A percentile compares a stretch with the other conserved stretches of the same genome.
Evolutionary conservation across 2,329 filamentous ascomycete genomes (phyloP).

Genomic region (Aureobasidium sp.): DNA sequence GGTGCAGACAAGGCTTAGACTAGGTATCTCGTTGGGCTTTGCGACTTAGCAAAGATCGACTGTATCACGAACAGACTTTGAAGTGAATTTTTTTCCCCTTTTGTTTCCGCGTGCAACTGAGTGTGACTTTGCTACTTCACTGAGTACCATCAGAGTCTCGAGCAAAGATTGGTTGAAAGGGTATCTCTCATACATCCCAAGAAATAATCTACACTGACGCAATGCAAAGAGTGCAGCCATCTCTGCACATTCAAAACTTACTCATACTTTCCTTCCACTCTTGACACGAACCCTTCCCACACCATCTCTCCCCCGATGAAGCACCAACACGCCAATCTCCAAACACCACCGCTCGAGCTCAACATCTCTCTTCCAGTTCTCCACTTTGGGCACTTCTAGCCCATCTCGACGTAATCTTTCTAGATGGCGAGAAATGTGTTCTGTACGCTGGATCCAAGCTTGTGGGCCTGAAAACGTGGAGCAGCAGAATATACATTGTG

Average conservation of each 20-base stretch:
- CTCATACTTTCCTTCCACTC: not conserved
- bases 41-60: too few species aligned
- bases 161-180: too few species aligned
- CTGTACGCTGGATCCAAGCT: constrained; percentile 77
- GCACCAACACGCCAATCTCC: constrained; percentile 32
- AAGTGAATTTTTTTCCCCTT: too few species aligned
- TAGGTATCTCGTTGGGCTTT: too few species aligned
- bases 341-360: constrained; percentile 35
- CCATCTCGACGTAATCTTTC: constrained; percentile 48
- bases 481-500: constrained; percentile 59
- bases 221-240: too few species aligned
- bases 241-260: not conserved
- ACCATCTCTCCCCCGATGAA: not conserved
- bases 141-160: too few species aligned
- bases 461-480: constrained; percentile 55
- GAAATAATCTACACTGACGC: too few species aligned
- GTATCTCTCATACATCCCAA: too few species aligned
- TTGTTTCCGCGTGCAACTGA: too few species aligned
- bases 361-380: constrained; percentile 32
- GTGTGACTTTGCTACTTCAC: too few species aligned
- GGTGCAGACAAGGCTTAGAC: too few species aligned
- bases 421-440: constrained; percentile 77
- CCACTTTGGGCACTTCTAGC: constrained; percentile 26
- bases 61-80: too few species aligned
- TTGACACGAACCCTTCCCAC: not conserved